Evolutionary conservation across 2,329 filamentous ascomycete species (phyloP).

Genomic region (Aaosphaeria arxii): DNA sequence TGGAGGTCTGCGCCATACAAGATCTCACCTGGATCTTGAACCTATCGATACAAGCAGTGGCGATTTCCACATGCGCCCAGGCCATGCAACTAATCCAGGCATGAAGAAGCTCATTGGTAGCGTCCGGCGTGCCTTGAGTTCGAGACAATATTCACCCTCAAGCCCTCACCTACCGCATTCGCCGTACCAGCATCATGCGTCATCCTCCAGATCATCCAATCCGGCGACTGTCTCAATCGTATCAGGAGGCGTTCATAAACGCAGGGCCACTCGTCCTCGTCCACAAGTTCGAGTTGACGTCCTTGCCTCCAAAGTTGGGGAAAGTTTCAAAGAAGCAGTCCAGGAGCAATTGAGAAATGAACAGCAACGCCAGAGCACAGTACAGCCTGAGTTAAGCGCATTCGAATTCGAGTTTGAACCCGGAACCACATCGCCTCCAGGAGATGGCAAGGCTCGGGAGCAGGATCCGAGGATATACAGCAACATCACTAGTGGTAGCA

Average conservation of each 20-base stretch:
- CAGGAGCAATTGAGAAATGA: conserved; percentile 54
- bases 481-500: conserved; percentile 73
- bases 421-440: conserved; percentile 9
- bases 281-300: conserved; percentile 70
- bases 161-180: conserved; percentile 19
- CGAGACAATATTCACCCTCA: conserved; percentile 37
- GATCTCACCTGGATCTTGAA: conserved; percentile 31
- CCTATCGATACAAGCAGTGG: conserved; percentile 19
- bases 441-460: conserved; percentile 6
- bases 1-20: conserved; percentile 24
- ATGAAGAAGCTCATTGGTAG: conserved; percentile 86
- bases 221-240: conserved; percentile 19
- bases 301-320: conserved; percentile 72
- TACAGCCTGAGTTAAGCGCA: conserved; percentile 22
- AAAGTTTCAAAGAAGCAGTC: conserved; percentile 75
- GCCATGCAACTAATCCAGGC: conserved; percentile 51
- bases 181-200: conserved; percentile 15
- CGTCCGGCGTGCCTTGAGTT: conserved; percentile 78
- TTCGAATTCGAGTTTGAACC: conserved; percentile 37
- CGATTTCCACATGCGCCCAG: conserved; percentile 19
- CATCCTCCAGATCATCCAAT: conserved; percentile 26
- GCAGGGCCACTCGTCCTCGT: conserved; percentile 23
- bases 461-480: conserved; percentile 40
- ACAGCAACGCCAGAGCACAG: conserved; percentile 19
- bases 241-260: conserved; percentile 30